Conservation (phyloP, 2,329 filamentous ascomycete species). For the Hawksworthiomyces lignivorus region DNA sequence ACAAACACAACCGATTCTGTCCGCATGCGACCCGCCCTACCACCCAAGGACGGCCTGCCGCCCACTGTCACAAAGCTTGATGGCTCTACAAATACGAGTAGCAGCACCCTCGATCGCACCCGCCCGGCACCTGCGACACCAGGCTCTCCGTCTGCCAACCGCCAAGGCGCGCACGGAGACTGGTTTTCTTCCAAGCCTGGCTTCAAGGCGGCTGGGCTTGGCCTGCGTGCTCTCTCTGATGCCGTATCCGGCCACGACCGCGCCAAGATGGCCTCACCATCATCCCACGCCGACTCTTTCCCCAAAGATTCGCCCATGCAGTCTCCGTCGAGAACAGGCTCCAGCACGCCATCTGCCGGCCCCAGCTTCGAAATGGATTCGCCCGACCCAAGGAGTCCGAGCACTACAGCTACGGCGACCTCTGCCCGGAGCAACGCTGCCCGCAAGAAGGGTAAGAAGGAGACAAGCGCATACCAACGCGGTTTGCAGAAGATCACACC, state of each 20-base stretch:
- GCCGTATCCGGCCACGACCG: conserved; percentile 49
- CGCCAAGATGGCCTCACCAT: conserved; percentile 41
- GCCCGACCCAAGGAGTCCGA: conserved; percentile 54
- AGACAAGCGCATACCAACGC: conserved; percentile 86
- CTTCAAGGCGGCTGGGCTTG: conserved; percentile 47
- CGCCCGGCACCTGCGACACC: conserved; percentile 36
- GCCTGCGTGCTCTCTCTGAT: conserved; percentile 82
- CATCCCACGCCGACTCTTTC: conserved; percentile 42
- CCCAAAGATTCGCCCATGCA: conserved; percentile 45
- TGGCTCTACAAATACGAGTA: conserved; percentile 19
- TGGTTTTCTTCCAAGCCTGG: conserved; percentile 48
- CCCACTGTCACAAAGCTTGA: conserved; percentile 57
- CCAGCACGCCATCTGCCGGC: conserved; percentile 57
- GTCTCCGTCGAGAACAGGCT: conserved; percentile 70
- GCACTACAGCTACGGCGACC: conserved; percentile 38
- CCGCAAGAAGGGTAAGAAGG: conserved; percentile 77
- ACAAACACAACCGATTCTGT: conserved; percentile 48
- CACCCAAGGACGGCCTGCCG: conserved; percentile 45
- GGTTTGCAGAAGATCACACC: conserved; percentile 77
- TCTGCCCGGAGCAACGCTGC: conserved; percentile 35
- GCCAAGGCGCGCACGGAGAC: conserved; percentile 42
- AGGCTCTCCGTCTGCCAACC: conserved; percentile 23
- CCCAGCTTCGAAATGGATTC: conserved; percentile 75
- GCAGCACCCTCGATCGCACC: conserved; percentile 22
- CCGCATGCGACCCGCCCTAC: conserved; percentile 34